Base-by-base conservation (phyloP, 2,329 filamentous ascomycete species). In the Macrophomina phaseolina region DNA sequence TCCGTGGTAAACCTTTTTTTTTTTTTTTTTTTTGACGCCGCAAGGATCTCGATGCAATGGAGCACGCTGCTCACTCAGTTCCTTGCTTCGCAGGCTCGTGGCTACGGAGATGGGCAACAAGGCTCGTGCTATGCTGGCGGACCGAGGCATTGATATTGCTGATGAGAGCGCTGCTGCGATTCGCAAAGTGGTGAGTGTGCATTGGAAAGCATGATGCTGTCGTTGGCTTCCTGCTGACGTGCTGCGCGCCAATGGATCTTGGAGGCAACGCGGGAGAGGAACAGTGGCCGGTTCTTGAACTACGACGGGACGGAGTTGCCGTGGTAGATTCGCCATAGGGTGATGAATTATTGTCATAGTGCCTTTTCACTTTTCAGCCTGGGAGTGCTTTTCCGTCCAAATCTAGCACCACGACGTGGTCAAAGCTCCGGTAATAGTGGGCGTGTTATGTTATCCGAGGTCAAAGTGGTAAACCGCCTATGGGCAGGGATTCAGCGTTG, bases 1-100 rank as follows among this genome's bases (percentile, higher is more conserved):
- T 65, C 70, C 71, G 67, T 70, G 42, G 18, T 18, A 18, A 18
- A 18, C 18, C 18, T 18, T 18, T n/a, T 63, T 42, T 30, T 28
- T 16, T 8, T 9, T 16, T 53, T 42, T 8, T 58, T 40, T 18
- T 36, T 28, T 9, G 11, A 23, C 23, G 23, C 23, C 23, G 2
- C 23, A 23, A 2, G 23, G 23, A 23, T 23, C 23, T 23, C 23
- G 23, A 23, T 23, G 23, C 23, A 23, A 23, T 23, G 23, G 23
- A 23, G 23, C 23, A 23, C 23, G 23, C 23, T 23, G 23, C 23
- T 23, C 23, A 23, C 23, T 23, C 23, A 23, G 23, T 23, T 23
- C 23, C 23, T 23, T 23, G 36, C 18, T 14, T 56, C 32, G 9
- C 14, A 63, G 60, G n/a, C 30, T 32, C 2, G 60, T 63, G 6